Conservation (phyloP, 306 rosid genomes). For the Carpinus viminea region DNA sequence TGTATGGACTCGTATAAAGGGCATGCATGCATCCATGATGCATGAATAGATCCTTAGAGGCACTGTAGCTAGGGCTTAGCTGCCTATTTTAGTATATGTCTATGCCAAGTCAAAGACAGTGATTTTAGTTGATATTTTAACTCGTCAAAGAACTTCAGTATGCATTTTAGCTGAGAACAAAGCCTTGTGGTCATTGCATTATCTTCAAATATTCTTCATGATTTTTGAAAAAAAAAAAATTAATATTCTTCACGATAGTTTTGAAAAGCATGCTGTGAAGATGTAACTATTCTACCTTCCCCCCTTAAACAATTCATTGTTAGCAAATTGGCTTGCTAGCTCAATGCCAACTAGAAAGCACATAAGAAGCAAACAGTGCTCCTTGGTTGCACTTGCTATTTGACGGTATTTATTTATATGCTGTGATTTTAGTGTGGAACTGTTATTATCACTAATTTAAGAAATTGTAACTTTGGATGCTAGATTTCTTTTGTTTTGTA, state of each 20-base stretch:
- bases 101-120: background rate
- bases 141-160: background rate
- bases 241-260: background rate
- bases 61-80: background rate
- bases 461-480: too few species aligned
- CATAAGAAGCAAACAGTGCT: background rate
- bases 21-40: background rate
- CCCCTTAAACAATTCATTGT: background rate
- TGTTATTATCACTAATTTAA: background rate
- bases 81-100: background rate
- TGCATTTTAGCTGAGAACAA: background rate
- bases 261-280: background rate
- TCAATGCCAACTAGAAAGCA: slow-evolving; percentile 9
- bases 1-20: background rate
- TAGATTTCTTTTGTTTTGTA: background rate
- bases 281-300: background rate
- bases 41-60: background rate
- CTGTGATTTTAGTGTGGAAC: background rate
- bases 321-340: slow-evolving; percentile 2
- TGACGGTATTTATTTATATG: background rate
- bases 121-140: background rate
- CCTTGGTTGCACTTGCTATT: background rate
- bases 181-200: slow-evolving; percentile 1
- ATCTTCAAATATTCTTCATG: slow-evolving; percentile 2
- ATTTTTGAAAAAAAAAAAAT: too few species aligned